These are phyloP conservation scores for Parachaetomium inaequale DNA, from an alignment of 495 filamentous ascomycete species.

Conservation along the genomic window DNA sequence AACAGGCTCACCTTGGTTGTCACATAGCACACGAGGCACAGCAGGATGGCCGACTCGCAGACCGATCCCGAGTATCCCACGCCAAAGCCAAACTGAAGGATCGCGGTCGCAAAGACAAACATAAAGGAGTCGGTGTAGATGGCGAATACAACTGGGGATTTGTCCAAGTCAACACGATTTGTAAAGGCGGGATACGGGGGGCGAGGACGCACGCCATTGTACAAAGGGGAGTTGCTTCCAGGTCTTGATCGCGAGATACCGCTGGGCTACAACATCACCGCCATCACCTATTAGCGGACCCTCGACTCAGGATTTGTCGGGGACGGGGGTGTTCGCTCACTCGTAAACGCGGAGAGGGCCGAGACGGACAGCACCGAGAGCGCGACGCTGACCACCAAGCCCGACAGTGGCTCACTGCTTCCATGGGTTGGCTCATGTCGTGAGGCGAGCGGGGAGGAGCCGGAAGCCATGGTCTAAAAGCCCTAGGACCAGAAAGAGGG, in stretches of 20 bases:
- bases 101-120: conserved; percentile 49
- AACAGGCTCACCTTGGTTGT: conserved; percentile 46
- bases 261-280: conserved; percentile 31
- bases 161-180: background rate
- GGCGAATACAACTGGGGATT: conserved; percentile 43
- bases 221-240: conserved; percentile 47
- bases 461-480: conserved; percentile 18
- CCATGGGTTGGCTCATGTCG: conserved; percentile 4
- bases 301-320: background rate
- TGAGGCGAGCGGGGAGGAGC: background rate
- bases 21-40: conserved; percentile 51
- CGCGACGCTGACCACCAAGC: conserved; percentile 40
- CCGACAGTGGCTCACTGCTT: conserved; percentile 32
- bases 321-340: conserved; percentile 30
- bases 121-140: conserved; percentile 51
- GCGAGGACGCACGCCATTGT: conserved; percentile 42
- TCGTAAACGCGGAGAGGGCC: conserved; percentile 44
- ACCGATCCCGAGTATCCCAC: conserved; percentile 39
- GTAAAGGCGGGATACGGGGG: background rate
- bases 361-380: conserved; percentile 42
- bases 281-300: background rate
- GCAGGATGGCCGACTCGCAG: conserved; percentile 48
- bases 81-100: conserved; percentile 49
- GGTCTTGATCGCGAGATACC: conserved; percentile 34
- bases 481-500: background rate